phyloP scores from a whole-genome alignment of 129 eudicot genomes.

The Calendula officinalis region DNA sequence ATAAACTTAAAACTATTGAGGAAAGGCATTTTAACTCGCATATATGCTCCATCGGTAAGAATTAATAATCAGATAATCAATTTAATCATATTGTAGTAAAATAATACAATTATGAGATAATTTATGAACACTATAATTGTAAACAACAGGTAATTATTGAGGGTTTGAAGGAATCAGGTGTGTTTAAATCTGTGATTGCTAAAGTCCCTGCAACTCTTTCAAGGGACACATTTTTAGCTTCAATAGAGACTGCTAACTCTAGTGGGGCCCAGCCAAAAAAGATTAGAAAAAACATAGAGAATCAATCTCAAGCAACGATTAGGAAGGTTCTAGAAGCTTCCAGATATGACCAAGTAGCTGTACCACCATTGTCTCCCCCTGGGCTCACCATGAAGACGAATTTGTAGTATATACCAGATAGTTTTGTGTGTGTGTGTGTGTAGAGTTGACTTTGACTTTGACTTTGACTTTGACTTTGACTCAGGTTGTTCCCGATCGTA shows the following conservation, averaged over 20 bases:
- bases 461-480: constrained; percentile 15
- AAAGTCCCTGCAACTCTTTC: constrained; percentile 61
- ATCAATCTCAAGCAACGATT: constrained; percentile 57
- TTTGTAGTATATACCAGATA: constrained; percentile 35
- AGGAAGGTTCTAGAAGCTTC: constrained; percentile 56
- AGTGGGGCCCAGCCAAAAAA: constrained; percentile 48
- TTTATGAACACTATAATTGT: neutral
- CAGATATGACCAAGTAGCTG: constrained; percentile 50
- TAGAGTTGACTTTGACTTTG: constrained; percentile 29
- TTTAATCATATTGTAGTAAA: neutral
- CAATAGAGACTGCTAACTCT: constrained; percentile 67
- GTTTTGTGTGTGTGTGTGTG: constrained; percentile 19
- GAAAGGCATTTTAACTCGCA: constrained; percentile 92
- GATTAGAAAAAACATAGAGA: constrained; percentile 42
- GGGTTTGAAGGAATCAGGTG: constrained; percentile 86
- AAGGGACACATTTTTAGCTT: constrained; percentile 67
- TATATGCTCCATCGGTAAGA: constrained; percentile 92
- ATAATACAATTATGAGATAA: neutral
- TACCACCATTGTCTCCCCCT: constrained; percentile 94
- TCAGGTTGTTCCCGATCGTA: constrained; percentile 67
- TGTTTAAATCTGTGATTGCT: constrained; percentile 61
- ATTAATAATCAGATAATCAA: neutral
- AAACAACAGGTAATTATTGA: constrained; percentile 66
- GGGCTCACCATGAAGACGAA: constrained; percentile 46
- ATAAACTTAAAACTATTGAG: constrained; percentile 65